These are phyloP conservation scores for Lipomyces spencermartinsiae DNA, from an alignment of 805 yeast genomes.

Conservation along the genomic window DNA sequence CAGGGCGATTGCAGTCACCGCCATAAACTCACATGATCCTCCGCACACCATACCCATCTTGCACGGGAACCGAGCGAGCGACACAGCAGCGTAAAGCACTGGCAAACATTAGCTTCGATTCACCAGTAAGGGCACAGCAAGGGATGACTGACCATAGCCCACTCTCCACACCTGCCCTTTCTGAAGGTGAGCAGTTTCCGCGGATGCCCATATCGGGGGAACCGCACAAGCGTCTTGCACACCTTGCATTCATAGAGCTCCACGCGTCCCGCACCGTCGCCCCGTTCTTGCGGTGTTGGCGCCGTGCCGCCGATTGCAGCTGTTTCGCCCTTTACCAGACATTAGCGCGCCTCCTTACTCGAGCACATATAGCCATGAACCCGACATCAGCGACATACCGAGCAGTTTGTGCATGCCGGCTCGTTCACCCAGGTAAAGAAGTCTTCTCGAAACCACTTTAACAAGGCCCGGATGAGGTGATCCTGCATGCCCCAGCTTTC, in stretches of 20 bases:
- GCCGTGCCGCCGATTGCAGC: conserved; percentile 48
- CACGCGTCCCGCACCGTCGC: conserved; percentile 59
- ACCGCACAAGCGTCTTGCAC: conserved; percentile 60
- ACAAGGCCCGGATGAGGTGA: conserved; percentile 60
- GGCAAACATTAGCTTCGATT: not conserved
- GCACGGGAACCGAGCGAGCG: conserved; percentile 68
- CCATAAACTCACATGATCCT: conserved; percentile 72
- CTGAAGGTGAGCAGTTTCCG: conserved; percentile 63
- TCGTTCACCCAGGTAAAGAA: conserved; percentile 85
- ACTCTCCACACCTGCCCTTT: conserved; percentile 91
- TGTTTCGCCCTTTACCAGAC: conserved; percentile 50
- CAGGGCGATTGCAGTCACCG: not conserved
- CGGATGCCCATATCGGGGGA: conserved; percentile 80
- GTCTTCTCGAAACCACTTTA: conserved; percentile 73
- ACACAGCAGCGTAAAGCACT: conserved; percentile 71
- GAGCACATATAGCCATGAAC: not conserved
- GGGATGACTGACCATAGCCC: conserved; percentile 65
- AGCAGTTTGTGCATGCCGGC: conserved; percentile 66
- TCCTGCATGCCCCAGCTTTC: conserved; percentile 57
- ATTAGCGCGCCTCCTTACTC: not conserved
- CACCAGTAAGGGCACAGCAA: not conserved
- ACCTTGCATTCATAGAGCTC: conserved; percentile 68
- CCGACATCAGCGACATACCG: conserved; percentile 35
- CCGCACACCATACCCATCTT: conserved; percentile 84
- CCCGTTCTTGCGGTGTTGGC: conserved; percentile 55